Conservation (phyloP, 2,329 filamentous ascomycete genomes). For the Dendryphion nanum region DNA sequence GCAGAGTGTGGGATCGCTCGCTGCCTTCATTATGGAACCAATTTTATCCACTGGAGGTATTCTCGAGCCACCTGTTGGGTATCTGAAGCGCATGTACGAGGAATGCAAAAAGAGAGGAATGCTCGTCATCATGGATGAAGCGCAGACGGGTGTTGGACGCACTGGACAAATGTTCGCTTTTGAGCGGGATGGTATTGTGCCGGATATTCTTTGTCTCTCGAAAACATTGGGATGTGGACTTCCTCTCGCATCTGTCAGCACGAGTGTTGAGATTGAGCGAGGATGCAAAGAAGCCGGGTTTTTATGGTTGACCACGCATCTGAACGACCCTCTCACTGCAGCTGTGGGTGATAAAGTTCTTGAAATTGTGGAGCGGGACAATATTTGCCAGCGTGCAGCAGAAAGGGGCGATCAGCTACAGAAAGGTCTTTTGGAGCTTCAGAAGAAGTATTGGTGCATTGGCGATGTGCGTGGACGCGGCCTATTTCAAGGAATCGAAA, state of each 20-base stretch:
- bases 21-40: slow-evolving; percentile 62
- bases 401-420: slow-evolving; percentile 49
- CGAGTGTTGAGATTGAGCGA: slow-evolving; percentile 53
- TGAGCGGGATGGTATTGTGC: slow-evolving; percentile 47
- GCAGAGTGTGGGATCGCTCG: slow-evolving; percentile 60
- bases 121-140: slow-evolving; percentile 39
- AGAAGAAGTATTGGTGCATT: slow-evolving; percentile 58
- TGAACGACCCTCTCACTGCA: slow-evolving; percentile 61
- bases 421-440: slow-evolving; percentile 47
- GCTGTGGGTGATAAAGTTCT: slow-evolving; percentile 62
- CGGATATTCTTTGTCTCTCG: slow-evolving; percentile 59
- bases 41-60: slow-evolving; percentile 62
- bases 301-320: slow-evolving; percentile 60
- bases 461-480: slow-evolving; percentile 61
- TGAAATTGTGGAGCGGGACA: slow-evolving; percentile 59
- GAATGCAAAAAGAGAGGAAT: slow-evolving; percentile 35
- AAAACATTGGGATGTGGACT: slow-evolving; percentile 63
- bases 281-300: slow-evolving; percentile 51
- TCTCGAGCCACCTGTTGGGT: slow-evolving; percentile 58
- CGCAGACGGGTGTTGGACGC: slow-evolving; percentile 36
- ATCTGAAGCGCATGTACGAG: slow-evolving; percentile 55
- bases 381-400: slow-evolving; percentile 48
- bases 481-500: slow-evolving; percentile 59
- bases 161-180: slow-evolving; percentile 57
- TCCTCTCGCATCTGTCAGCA: slow-evolving; percentile 55